phyloP scores from a whole-genome alignment of 805 yeast genomes.

The Suhomyces faveliae region DNA sequence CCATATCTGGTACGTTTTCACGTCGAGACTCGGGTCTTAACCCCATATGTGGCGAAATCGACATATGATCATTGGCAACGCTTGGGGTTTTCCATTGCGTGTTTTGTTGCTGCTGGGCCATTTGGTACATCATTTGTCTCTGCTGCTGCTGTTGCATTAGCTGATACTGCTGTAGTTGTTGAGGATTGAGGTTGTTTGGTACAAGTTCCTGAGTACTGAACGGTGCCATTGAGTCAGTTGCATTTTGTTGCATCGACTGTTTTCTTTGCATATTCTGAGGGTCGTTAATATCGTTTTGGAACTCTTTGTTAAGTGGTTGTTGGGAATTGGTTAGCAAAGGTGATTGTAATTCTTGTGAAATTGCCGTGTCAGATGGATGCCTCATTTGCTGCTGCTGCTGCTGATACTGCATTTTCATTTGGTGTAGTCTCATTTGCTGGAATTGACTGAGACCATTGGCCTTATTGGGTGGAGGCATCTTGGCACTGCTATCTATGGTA shows the following conservation, averaged over 20 bases:
- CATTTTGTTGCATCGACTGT: slow-evolving; percentile 14
- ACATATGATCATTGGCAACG: neutral
- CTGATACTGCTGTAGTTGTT: slow-evolving; percentile 11
- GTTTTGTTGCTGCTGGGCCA: slow-evolving; percentile 4
- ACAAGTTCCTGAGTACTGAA: neutral
- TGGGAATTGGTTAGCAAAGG: slow-evolving; percentile 5
- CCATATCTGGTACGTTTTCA: neutral
- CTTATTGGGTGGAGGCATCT: slow-evolving; percentile 5
- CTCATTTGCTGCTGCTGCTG: slow-evolving; percentile 9
- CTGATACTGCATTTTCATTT: slow-evolving; percentile 16
- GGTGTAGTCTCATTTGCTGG: slow-evolving; percentile 16
- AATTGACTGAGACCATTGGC: slow-evolving; percentile 12
- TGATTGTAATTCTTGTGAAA: slow-evolving; percentile 4
- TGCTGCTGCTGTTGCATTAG: slow-evolving; percentile 12
- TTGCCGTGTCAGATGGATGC: neutral
- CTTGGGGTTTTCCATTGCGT: neutral
- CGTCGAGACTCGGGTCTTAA: neutral
- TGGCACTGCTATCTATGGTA: neutral
- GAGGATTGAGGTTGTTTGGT: slow-evolving; percentile 2
- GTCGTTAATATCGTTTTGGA: slow-evolving; percentile 14
- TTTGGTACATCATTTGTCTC: slow-evolving; percentile 7
- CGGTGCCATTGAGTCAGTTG: slow-evolving; percentile 5
- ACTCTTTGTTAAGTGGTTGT: slow-evolving; percentile 4
- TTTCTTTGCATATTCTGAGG: slow-evolving; percentile 21
- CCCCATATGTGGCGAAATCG: neutral